Evolutionary conservation across 208 protist genomes (phyloP).

Genomic region (Wallacemonas sp.): DNA sequence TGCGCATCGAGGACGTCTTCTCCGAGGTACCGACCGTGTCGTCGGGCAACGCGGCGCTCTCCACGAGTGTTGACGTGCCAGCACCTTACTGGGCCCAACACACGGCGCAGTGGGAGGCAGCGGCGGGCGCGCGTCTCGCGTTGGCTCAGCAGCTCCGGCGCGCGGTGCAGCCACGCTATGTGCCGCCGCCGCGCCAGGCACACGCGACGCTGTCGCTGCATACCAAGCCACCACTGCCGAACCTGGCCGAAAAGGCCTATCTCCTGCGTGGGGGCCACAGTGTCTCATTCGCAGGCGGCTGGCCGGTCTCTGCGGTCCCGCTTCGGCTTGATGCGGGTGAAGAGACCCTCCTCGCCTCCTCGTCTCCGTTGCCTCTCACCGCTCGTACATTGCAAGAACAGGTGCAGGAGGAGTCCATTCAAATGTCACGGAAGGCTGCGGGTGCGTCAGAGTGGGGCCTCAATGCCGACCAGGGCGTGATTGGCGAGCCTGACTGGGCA

Average conservation of each 20-base stretch:
- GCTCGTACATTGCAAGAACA: constrained; percentile 29
- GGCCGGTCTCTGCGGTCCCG: not conserved
- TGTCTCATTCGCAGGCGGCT: not conserved
- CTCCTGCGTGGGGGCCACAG: not conserved
- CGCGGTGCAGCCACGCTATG: not conserved
- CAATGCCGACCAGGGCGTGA: constrained; percentile 23
- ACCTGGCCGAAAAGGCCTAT: not conserved
- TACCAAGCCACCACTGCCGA: not conserved
- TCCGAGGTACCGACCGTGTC: no score
- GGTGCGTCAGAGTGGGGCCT: not conserved
- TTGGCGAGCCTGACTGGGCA: constrained; percentile 16
- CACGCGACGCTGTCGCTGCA: constrained; percentile 5
- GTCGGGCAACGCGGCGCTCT: no score
- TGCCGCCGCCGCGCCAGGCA: not conserved
- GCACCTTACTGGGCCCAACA: not conserved
- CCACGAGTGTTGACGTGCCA: not conserved
- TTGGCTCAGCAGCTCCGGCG: not conserved
- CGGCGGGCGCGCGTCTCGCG: not conserved
- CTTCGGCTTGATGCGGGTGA: not conserved
- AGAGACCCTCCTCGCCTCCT: not conserved
- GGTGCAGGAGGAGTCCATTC: constrained; percentile 10
- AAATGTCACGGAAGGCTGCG: not conserved
- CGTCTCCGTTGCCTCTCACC: constrained; percentile 20
- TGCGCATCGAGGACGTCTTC: constrained; percentile 14
- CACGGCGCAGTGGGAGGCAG: not conserved